Evolutionary conservation across 257 asterid genomes (phyloP).

Genomic region (Ballota nigra): DNA sequence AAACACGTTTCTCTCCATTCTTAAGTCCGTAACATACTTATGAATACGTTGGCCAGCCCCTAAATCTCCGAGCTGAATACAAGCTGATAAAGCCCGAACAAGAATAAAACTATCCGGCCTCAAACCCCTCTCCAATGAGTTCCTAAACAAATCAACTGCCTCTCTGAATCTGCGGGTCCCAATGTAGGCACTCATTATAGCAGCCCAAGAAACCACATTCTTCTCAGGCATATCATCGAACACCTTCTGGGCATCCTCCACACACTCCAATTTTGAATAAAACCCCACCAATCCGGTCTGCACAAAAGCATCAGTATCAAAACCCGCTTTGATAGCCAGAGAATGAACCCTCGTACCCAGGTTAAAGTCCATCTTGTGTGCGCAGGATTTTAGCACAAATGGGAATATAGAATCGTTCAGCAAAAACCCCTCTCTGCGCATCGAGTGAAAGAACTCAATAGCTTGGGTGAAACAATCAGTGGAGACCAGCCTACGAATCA

Average conservation of each 20-base stretch:
- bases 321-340: constrained; percentile 32
- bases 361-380: constrained; percentile 16
- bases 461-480: constrained; percentile 28
- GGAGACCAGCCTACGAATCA: constrained; percentile 37
- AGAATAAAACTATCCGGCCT: constrained; percentile 20
- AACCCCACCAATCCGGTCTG: constrained; percentile 34
- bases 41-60: constrained; percentile 16
- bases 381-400: constrained; percentile 36
- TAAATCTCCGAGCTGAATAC: constrained; percentile 22
- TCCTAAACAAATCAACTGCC: constrained; percentile 11
- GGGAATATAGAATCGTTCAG: constrained; percentile 26
- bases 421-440: constrained; percentile 30
- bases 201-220: constrained; percentile 17
- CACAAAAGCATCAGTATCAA: constrained; percentile 21
- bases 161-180: constrained; percentile 1
- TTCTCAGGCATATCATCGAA: constrained; percentile 22
- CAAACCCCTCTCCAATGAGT: constrained; percentile 6
- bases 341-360: constrained; percentile 31
- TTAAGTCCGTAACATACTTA: not conserved
- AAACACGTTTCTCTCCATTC: constrained; percentile 4
- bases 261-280: constrained; percentile 28
- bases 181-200: constrained; percentile 13
- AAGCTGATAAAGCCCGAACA: constrained; percentile 22
- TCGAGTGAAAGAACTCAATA: constrained; percentile 27
- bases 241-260: constrained; percentile 34